Conservation (phyloP, 345 rosid genomes). For the Eucalyptus cloeziana region DNA sequence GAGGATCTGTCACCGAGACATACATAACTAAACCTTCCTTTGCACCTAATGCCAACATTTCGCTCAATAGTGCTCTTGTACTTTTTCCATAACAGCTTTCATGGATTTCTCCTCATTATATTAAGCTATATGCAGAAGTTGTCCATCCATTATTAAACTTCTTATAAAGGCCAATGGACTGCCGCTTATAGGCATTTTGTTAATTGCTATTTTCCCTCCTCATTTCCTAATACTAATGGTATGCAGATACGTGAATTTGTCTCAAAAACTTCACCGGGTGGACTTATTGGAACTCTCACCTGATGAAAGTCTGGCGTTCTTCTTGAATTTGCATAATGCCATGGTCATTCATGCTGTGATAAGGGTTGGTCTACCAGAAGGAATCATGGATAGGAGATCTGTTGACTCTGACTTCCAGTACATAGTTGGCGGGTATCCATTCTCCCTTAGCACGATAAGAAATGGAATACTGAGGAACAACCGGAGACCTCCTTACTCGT, state of each 20-base stretch:
- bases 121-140: not conserved
- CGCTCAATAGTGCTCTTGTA: not conserved
- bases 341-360: constrained; percentile 89
- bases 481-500: constrained; percentile 44
- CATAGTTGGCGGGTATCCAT: constrained; percentile 64
- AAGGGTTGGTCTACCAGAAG: constrained; percentile 52
- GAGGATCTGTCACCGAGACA: not conserved
- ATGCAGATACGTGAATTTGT: constrained; percentile 57
- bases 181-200: not conserved
- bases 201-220: not conserved
- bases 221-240: not conserved
- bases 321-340: constrained; percentile 78
- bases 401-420: constrained; percentile 65
- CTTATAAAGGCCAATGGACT: not conserved
- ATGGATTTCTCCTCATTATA: not conserved
- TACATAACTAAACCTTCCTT: not conserved
- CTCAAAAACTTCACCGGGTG: constrained; percentile 67
- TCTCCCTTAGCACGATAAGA: constrained; percentile 43
- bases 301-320: constrained; percentile 64
- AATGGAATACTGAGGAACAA: constrained; percentile 70
- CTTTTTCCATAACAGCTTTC: not conserved
- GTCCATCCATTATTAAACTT: not conserved
- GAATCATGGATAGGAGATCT: constrained; percentile 57
- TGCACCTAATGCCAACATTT: not conserved
- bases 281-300: constrained; percentile 33